A percentile compares a stretch with the other conserved stretches of the same genome.
Evolutionary conservation across 768 basidiomycete species (phyloP).

Genomic region (Rhodotorula sphaerocarpa): DNA sequence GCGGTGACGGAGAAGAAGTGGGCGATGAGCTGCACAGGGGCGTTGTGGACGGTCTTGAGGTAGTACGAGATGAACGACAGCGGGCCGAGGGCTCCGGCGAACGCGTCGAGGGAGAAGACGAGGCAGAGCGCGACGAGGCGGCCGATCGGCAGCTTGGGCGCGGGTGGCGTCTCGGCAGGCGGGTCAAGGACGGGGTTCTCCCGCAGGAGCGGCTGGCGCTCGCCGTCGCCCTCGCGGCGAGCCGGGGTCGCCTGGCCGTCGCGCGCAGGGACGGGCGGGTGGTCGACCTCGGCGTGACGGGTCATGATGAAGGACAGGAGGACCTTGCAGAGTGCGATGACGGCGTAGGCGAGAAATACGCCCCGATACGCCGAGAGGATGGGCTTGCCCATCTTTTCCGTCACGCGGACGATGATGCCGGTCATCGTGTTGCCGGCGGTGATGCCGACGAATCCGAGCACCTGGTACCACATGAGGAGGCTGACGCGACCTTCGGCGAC

Average conservation of each 20-base stretch:
- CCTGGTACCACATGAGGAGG: conserved; percentile 22
- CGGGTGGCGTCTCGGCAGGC: not conserved
- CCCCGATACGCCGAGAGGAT: not conserved
- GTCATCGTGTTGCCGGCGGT: conserved; percentile 14
- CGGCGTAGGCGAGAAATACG: conserved; percentile 19
- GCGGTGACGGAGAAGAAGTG: conserved; percentile 14
- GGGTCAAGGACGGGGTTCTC: not conserved
- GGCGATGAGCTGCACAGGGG: conserved; percentile 15
- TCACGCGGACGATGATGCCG: not conserved
- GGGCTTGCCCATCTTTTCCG: not conserved
- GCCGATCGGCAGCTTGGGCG: not conserved
- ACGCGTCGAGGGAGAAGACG: conserved; percentile 25
- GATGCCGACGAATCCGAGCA: conserved; percentile 25
- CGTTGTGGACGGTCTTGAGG: conserved; percentile 3
- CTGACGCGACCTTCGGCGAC: conserved; percentile 19
- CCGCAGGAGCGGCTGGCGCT: conserved; percentile 23
- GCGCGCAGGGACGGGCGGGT: conserved; percentile 1
- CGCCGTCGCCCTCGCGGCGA: not conserved
- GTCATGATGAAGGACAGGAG: conserved; percentile 13
- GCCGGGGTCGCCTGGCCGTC: fast-evolving
- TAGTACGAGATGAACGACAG: conserved; percentile 29
- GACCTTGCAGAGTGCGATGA: conserved; percentile 13
- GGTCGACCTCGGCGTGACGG: conserved; percentile 14
- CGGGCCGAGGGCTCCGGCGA: conserved; percentile 24
- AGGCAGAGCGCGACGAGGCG: conserved; percentile 26